Evolutionary conservation across 139 green algal genomes (phyloP).

Genomic region (Chlorella sp.): DNA sequence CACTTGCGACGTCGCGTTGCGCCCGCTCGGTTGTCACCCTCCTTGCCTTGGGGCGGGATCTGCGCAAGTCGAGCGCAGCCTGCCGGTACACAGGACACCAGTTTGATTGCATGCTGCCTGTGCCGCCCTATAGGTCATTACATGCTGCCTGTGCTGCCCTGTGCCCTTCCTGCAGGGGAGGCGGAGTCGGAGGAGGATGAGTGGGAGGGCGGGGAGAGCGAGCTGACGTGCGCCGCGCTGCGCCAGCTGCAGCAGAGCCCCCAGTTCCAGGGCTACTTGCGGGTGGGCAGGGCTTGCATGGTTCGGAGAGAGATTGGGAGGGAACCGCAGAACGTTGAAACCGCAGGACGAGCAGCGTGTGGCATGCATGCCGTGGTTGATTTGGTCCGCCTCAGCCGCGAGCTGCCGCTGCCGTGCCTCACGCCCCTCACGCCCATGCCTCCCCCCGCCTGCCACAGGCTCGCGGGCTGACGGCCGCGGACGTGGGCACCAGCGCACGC

Average conservation of each 20-base stretch:
- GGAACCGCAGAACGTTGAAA: too few species aligned
- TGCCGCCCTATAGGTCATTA: not conserved
- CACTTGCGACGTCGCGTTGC: too few species aligned
- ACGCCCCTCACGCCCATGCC: not conserved
- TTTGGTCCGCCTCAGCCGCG: not conserved
- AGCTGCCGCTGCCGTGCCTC: not conserved
- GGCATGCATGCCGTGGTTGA: not conserved
- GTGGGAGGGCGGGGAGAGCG: conserved; percentile 17
- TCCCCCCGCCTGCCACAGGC: not conserved
- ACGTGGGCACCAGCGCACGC: not conserved
- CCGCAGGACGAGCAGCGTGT: too few species aligned
- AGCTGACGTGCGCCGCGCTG: conserved; percentile 18
- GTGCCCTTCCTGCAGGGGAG: not conserved
- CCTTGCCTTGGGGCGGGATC: not conserved
- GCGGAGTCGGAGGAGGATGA: conserved; percentile 26
- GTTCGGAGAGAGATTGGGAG: too few species aligned
- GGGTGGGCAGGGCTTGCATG: not conserved
- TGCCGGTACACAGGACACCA: not conserved
- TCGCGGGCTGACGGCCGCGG: not conserved
- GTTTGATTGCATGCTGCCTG: not conserved
- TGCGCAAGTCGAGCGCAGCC: too few species aligned
- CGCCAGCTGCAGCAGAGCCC: conserved; percentile 23
- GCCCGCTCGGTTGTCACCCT: too few species aligned
- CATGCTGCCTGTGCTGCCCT: not conserved
- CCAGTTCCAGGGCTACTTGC: conserved; percentile 22